Base-by-base conservation (phyloP, 768 basidiomycete genomes). In the Lactarius akahatsu region DNA sequence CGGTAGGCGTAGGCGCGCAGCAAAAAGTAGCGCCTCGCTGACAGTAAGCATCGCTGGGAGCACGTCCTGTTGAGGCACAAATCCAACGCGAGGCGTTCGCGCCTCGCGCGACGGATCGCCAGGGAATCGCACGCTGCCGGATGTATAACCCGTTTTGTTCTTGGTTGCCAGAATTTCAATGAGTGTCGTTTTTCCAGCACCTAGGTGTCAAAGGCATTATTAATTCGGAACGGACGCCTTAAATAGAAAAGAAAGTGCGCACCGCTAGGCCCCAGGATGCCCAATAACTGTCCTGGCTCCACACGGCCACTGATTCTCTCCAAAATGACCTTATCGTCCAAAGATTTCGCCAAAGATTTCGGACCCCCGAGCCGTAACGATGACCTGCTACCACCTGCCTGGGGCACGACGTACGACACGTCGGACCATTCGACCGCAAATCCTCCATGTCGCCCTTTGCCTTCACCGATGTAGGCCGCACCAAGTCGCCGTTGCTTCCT, bases 231-330 rank as follows among this genome's bases (percentile, higher is more conserved):
- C 4, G 50, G 34, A 18, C 15, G 3, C 26, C 54, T 20, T 28
- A 3, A 2, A 6, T n/a, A 23, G 38, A 41, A 36, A 28, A 52
- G 18, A 57, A 61, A 52, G 7, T 20, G 77, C 77, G 68, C 72
- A 81, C 94, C 95, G 71, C 90, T 92, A 0, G 96, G 94, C 0
- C 96, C 96, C 3, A 98, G 83, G 63, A 97, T 86, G n/a, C 91
- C 92, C 83, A 94, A 88, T 80, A 97, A 86, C 67, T 91, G 85
- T 11, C 96, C 94, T 0, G 92, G 85, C 2, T 79, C 77, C n/a
- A 96, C 85, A 11, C 77, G 75, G 0, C 95, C 96, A 57, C 77
- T 85, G 36, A 94, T 81, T 47, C 79, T 78, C 72, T 92, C 86
- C 47, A 98, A 78, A 18, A 97, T 81, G 43, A 84, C 79, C 71